Conservation (phyloP, 129 eudicot species). For the Tagetes patula region DNA sequence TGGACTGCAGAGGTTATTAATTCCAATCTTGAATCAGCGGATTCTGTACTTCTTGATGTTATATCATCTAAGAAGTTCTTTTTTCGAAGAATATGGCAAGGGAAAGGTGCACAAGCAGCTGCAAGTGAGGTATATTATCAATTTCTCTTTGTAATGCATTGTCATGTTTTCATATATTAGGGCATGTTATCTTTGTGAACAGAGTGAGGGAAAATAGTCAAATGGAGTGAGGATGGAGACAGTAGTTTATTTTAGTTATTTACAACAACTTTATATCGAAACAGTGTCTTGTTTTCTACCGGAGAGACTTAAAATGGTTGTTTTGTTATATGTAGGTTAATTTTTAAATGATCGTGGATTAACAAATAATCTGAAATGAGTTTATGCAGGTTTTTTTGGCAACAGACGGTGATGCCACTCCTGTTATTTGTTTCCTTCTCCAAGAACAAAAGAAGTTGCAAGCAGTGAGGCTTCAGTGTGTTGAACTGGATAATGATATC, state of each 20-base stretch:
- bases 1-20: constrained; percentile 70
- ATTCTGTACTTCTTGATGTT: constrained; percentile 40
- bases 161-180: not conserved
- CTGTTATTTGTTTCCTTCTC: constrained; percentile 83
- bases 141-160: constrained; percentile 18
- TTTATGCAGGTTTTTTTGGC: constrained; percentile 81
- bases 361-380: not conserved
- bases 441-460: constrained; percentile 88
- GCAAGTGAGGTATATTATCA: constrained; percentile 73
- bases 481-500: constrained; percentile 65
- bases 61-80: constrained; percentile 51
- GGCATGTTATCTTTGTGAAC: not conserved
- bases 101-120: constrained; percentile 84
- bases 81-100: constrained; percentile 94
- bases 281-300: not conserved
- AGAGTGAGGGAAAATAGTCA: not conserved
- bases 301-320: constrained; percentile 6
- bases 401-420: constrained; percentile 73
- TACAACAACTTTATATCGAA: constrained; percentile 7
- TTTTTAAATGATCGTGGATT: not conserved
- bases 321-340: constrained; percentile 11
- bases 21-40: constrained; percentile 43
- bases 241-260: constrained; percentile 5
- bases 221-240: constrained; percentile 24
- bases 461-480: constrained; percentile 68